phyloP scores from a whole-genome alignment of 805 yeast species.

The Kluyveromyces lactis region DNA sequence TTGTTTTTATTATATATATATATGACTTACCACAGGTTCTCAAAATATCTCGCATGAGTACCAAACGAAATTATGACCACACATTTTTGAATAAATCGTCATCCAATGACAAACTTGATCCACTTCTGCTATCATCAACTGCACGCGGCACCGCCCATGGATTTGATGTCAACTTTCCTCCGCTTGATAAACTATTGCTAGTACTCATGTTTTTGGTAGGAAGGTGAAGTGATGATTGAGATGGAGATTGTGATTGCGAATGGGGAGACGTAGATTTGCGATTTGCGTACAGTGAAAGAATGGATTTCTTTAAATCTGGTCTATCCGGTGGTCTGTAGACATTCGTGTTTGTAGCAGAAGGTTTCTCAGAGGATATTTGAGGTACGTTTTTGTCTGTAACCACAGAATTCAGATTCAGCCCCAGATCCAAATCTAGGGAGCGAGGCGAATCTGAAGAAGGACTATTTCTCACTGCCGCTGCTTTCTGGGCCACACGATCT shows the following conservation, averaged over 20 bases:
- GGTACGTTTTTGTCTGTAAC: too few relatives aligned
- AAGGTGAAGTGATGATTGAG: constrained; percentile 2
- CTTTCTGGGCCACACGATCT: too few relatives aligned
- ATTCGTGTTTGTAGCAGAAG: not conserved
- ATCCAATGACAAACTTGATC: constrained; percentile 32
- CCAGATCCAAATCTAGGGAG: not conserved
- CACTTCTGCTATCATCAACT: constrained; percentile 8
- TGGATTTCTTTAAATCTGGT: constrained; percentile 87
- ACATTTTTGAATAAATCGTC: constrained; percentile 63
- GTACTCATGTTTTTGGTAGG: constrained; percentile 6
- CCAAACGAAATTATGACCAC: constrained; percentile 45
- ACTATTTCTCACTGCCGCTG: too few relatives aligned
- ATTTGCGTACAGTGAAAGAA: constrained; percentile 76
- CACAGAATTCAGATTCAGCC: too few relatives aligned
- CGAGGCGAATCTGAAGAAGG: not conserved
- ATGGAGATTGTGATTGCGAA: constrained; percentile 11
- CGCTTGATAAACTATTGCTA: constrained; percentile 5
- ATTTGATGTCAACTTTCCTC: constrained; percentile 9
- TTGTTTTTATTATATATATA: too few relatives aligned
- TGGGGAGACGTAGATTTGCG: constrained; percentile 21
- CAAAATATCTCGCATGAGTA: too few relatives aligned
- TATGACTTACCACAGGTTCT: too few relatives aligned
- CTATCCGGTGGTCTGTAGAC: constrained; percentile 29
- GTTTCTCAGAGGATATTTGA: too few relatives aligned
- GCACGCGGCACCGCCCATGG: constrained; percentile 5